A percentile compares a stretch with the other conserved stretches of the same genome.
Evolutionary conservation across 2,329 filamentous ascomycete genomes (phyloP).

Genomic region (Thielaviopsis punctulata): DNA sequence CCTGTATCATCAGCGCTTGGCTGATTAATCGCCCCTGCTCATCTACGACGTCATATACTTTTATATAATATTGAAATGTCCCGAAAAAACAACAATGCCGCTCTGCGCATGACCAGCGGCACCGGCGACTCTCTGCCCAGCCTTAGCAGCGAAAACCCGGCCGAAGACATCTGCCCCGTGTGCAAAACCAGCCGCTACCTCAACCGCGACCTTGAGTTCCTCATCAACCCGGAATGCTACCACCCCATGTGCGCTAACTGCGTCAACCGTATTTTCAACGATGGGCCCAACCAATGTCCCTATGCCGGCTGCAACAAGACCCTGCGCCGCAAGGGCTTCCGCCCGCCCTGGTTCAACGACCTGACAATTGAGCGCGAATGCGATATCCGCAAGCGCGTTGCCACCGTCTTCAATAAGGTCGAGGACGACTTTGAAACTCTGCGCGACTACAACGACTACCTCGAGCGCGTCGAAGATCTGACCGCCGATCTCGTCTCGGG

Average conservation of each 20-base stretch:
- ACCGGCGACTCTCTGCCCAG: constrained; percentile 8
- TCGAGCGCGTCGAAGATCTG: constrained; percentile 79
- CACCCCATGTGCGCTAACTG: constrained; percentile 97
- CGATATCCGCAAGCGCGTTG: constrained; percentile 70
- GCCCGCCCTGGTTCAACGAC: constrained; percentile 78
- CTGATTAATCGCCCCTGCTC: neutral
- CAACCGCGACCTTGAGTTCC: constrained; percentile 83
- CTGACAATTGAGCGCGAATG: constrained; percentile 80
- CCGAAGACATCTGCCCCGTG: constrained; percentile 73
- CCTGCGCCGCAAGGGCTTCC: constrained; percentile 68
- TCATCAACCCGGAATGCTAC: constrained; percentile 97
- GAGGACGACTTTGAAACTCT: constrained; percentile 85
- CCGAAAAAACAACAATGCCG: constrained; percentile 18
- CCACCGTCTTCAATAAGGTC: constrained; percentile 62
- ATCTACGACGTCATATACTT: neutral
- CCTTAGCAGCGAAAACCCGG: constrained; percentile 16
- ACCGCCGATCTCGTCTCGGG: constrained; percentile 74
- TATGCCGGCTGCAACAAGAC: constrained; percentile 79
- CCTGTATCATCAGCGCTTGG: neutral
- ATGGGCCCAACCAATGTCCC: constrained; percentile 81
- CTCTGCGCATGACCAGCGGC: constrained; percentile 9
- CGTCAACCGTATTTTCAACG: constrained; percentile 83
- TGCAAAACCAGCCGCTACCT: constrained; percentile 96
- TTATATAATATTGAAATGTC: constrained; percentile 19
- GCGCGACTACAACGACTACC: constrained; percentile 77